Percentiles rank a stretch among this genome's conserved stretches.
These are phyloP conservation scores for Globisporangium cederbergense DNA, from an alignment of 352 stramenopile species.

Conservation along the genomic window DNA sequence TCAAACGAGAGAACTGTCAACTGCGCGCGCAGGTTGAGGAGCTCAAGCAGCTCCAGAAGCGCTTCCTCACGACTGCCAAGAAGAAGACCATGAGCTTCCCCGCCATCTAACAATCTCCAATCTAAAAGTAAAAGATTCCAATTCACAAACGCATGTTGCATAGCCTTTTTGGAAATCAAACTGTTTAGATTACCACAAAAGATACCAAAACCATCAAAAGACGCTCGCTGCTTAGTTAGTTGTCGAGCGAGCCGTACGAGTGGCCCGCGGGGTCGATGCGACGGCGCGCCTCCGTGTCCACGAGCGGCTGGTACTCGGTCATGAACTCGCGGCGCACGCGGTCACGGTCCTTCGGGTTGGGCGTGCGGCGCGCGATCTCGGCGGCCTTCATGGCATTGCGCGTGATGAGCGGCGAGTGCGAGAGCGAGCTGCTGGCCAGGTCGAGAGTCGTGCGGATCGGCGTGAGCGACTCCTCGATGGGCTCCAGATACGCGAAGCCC, in stretches of 20 bases:
- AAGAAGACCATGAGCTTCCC: slow-evolving; percentile 75
- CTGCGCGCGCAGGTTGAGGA: slow-evolving; percentile 64
- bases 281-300: slow-evolving; percentile 48
- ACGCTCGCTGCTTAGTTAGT: slow-evolving; percentile 22
- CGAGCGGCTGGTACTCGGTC: slow-evolving; percentile 82
- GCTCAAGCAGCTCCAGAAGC: slow-evolving; percentile 63
- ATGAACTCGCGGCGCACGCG: slow-evolving; percentile 84
- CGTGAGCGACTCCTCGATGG: slow-evolving; percentile 56
- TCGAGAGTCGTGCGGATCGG: slow-evolving; percentile 67
- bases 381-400: slow-evolving; percentile 81
- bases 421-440: slow-evolving; percentile 52
- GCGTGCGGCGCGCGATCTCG: slow-evolving; percentile 74
- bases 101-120: slow-evolving; percentile 27
- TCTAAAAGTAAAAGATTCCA: not conserved
- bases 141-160: not conserved
- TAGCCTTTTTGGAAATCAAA: not conserved
- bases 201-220: slow-evolving; percentile 6
- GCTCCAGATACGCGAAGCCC: slow-evolving; percentile 75
- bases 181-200: not conserved
- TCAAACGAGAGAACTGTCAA: slow-evolving; percentile 75
- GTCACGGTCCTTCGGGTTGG: slow-evolving; percentile 75
- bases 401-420: slow-evolving; percentile 73
- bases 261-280: slow-evolving; percentile 74
- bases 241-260: slow-evolving; percentile 79
- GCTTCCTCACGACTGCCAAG: slow-evolving; percentile 64